A percentile compares a stretch with the other conserved stretches of the same genome.
Evolutionary conservation across 441 rosid species (phyloP).

Genomic region (Gossypium gossypioides): DNA sequence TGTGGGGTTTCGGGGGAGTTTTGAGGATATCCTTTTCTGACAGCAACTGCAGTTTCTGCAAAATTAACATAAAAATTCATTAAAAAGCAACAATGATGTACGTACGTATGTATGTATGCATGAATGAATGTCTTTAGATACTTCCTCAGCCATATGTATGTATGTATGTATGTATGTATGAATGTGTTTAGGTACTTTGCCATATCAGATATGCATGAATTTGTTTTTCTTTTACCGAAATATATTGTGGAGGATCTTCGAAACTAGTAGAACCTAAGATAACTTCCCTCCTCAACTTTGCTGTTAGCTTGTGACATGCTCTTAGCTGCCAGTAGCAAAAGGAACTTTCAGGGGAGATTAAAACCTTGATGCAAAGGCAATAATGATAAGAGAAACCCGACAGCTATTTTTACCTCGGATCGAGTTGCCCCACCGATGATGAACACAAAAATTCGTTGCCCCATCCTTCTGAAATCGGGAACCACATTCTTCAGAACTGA

Average conservation of each 20-base stretch:
- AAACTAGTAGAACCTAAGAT: conserved; percentile 51
- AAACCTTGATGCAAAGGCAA: conserved; percentile 3
- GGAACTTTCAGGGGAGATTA: not conserved
- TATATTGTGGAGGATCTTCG: conserved; percentile 50
- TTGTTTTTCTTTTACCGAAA: conserved; percentile 35
- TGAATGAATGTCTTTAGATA: not conserved
- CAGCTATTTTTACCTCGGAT: conserved; percentile 46
- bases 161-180: too few species aligned
- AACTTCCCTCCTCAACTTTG: conserved; percentile 55
- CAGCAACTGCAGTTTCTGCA: conserved; percentile 47
- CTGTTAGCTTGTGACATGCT: conserved; percentile 60
- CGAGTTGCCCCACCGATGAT: conserved; percentile 68
- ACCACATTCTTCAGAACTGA: conserved; percentile 37
- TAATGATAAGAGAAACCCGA: not conserved
- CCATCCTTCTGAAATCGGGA: conserved; percentile 47
- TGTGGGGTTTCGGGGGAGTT: conserved; percentile 12
- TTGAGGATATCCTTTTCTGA: conserved; percentile 23
- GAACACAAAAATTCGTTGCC: conserved; percentile 59
- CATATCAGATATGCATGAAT: not conserved
- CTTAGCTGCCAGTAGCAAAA: conserved; percentile 35
- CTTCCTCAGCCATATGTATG: not conserved
- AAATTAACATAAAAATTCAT: not conserved
- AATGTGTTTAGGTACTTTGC: too few species aligned
- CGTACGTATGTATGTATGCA: not conserved
- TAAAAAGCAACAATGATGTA: not conserved